phyloP scores from a whole-genome alignment of 345 rosid species.

The Garcia nutans region DNA sequence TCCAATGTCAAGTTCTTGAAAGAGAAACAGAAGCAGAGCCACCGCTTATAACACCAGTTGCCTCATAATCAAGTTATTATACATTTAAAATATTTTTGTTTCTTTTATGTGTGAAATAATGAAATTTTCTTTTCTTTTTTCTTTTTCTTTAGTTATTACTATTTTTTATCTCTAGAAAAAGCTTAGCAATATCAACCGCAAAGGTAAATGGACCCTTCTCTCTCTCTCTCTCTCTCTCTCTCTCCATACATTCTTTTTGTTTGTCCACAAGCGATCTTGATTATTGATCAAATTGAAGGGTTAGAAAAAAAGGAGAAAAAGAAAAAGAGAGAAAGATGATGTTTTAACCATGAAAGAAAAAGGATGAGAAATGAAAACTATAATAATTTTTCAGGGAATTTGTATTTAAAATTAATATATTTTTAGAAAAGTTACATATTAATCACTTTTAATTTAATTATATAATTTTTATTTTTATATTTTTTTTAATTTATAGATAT shows the following conservation, averaged over 20 bases:
- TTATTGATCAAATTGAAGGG: slow-evolving; percentile 7
- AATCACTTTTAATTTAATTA: no score
- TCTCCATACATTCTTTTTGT: slow-evolving; percentile 8
- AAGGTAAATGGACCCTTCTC: slow-evolving; percentile 13
- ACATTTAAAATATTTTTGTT: neutral
- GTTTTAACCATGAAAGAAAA: slow-evolving; percentile 1
- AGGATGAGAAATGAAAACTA: neutral
- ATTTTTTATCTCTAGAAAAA: neutral
- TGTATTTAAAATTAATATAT: no score
- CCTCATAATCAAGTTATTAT: neutral
- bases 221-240: slow-evolving; percentile 20
- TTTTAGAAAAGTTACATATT: no score
- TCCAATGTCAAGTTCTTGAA: neutral
- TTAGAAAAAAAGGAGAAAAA: neutral
- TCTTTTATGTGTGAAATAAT: neutral
- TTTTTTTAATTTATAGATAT: no score
- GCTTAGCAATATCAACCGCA: slow-evolving; percentile 34
- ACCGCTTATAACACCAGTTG: neutral
- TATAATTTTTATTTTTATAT: no score
- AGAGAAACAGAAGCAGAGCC: neutral
- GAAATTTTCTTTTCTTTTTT: neutral
- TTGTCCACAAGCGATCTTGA: slow-evolving; percentile 19
- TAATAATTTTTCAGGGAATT: no score
- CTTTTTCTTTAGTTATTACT: neutral
- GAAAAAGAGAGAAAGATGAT: neutral